Evolutionary conservation across 352 stramenopile genomes (phyloP).

Genomic region (Pythium brachiatum): DNA sequence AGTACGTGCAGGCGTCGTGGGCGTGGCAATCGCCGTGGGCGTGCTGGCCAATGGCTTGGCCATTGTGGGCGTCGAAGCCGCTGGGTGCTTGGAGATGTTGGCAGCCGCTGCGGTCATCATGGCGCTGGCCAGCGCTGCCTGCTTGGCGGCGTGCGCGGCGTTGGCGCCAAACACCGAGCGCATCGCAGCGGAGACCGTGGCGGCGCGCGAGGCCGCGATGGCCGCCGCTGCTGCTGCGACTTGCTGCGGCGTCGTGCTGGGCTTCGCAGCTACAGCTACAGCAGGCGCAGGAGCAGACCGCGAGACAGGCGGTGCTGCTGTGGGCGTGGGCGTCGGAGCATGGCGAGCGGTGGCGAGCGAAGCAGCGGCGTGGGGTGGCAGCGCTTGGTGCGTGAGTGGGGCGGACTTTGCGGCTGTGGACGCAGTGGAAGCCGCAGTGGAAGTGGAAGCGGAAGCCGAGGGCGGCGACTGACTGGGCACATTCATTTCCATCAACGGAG

Average conservation of each 20-base stretch:
- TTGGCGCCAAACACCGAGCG: conserved; percentile 25
- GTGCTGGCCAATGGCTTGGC: not conserved
- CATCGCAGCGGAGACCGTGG: conserved; percentile 22
- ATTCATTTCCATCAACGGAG: conserved; percentile 24
- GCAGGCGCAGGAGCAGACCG: no score
- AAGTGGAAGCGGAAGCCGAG: conserved; percentile 6
- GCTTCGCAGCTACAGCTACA: not conserved
- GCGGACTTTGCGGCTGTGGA: not conserved
- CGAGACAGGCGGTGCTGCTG: conserved; percentile 6
- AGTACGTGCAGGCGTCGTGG: not conserved
- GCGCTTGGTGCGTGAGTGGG: not conserved
- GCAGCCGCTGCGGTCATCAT: conserved; percentile 18
- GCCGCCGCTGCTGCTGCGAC: conserved; percentile 22
- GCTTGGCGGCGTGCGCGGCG: not conserved
- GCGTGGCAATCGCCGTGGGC: not conserved
- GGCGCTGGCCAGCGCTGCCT: conserved; percentile 15
- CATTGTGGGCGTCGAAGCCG: not conserved
- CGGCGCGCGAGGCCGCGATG: conserved; percentile 23
- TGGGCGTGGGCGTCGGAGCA: conserved; percentile 1
- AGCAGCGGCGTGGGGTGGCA: not conserved
- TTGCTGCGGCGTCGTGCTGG: conserved; percentile 19
- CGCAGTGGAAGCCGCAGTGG: not conserved
- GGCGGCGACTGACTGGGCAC: conserved; percentile 16
- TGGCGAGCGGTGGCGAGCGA: not conserved
- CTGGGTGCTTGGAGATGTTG: conserved; percentile 10